phyloP scores from a whole-genome alignment of 2,329 filamentous ascomycete genomes.

The Colletotrichum kahawae region DNA sequence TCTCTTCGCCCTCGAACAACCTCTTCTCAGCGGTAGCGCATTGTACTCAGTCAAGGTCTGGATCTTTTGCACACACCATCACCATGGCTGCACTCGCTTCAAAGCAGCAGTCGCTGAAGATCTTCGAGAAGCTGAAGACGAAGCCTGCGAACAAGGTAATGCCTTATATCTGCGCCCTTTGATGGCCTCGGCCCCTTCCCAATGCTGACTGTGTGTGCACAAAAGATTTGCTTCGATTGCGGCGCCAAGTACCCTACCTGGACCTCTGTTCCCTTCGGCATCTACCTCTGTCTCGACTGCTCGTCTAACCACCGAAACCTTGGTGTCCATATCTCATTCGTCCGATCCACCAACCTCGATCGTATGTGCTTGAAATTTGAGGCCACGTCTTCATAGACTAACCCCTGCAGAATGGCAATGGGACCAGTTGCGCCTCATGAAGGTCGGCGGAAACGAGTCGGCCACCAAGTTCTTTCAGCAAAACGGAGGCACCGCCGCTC shows the following conservation, averaged over 20 bases:
- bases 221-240: constrained; percentile 96
- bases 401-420: constrained; percentile 86
- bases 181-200: constrained; percentile 24
- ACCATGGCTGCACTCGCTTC: constrained; percentile 75
- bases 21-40: not conserved
- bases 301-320: constrained; percentile 97
- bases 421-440: constrained; percentile 97
- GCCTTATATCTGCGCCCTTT: not conserved
- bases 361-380: constrained; percentile 65
- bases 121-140: constrained; percentile 96
- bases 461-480: constrained; percentile 98
- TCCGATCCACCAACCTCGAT: constrained; percentile 97
- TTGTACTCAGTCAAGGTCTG: not conserved
- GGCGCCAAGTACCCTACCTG: constrained; percentile 97
- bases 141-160: constrained; percentile 93
- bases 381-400: not conserved
- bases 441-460: constrained; percentile 97
- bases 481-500: constrained; percentile 90
- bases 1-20: not conserved
- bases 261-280: constrained; percentile 96
- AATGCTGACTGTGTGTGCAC: constrained; percentile 10
- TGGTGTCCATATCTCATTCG: constrained; percentile 98
- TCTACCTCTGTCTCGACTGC: constrained; percentile 98
- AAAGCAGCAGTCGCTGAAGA: constrained; percentile 94
- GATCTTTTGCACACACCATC: constrained; percentile 25